phyloP scores from a whole-genome alignment of 495 filamentous ascomycete species.

The Podospora conica region DNA sequence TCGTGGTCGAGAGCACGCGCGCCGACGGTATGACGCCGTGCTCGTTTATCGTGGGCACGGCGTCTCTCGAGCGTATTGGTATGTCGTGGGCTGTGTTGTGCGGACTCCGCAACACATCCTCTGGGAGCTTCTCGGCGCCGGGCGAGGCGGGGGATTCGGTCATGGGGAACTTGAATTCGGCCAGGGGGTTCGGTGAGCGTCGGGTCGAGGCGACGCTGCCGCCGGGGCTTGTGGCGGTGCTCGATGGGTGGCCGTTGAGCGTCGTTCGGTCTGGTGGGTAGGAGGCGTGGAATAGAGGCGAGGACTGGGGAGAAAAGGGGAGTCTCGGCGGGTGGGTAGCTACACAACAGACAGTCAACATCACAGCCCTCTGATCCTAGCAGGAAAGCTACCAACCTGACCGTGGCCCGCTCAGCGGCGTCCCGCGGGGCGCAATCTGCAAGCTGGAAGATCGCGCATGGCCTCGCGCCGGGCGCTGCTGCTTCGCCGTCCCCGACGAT shows the following conservation, averaged over 20 bases:
- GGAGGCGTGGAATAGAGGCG: conserved; percentile 44
- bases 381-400: conserved; percentile 15
- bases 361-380: neutral
- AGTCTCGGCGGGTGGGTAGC: conserved; percentile 39
- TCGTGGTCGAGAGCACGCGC: conserved; percentile 66
- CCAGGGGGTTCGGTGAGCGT: conserved; percentile 37
- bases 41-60: conserved; percentile 43
- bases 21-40: conserved; percentile 55
- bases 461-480: conserved; percentile 50
- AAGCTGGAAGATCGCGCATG: conserved; percentile 82
- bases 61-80: conserved; percentile 32
- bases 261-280: conserved; percentile 39
- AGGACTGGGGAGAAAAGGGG: conserved; percentile 29
- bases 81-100: conserved; percentile 31
- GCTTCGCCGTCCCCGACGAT: conserved; percentile 17
- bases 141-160: conserved; percentile 39
- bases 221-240: conserved; percentile 33
- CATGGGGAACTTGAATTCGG: conserved; percentile 66
- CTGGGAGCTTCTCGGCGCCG: neutral
- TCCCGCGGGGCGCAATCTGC: conserved; percentile 61
- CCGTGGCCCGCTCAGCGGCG: conserved; percentile 25
- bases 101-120: conserved; percentile 26
- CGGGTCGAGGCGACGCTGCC: conserved; percentile 20
- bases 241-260: conserved; percentile 30
- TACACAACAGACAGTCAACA: conserved; percentile 11